A percentile compares a stretch with the other conserved stretches of the same genome.
phyloP scores from a whole-genome alignment of 306 rosid species.

The Ceratonia siliqua region DNA sequence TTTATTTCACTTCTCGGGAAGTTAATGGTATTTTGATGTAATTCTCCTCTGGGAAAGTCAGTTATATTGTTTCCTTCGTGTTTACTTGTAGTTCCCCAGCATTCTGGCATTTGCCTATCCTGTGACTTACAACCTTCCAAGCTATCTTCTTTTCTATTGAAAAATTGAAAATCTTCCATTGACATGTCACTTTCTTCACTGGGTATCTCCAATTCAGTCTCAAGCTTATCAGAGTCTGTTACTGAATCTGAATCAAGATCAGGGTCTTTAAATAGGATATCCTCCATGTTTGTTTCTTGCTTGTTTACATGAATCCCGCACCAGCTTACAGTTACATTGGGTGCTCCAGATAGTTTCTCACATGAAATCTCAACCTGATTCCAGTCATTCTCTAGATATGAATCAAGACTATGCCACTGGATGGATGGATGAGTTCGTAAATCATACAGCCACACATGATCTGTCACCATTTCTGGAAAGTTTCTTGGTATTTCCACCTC shows the following conservation, averaged over 20 bases:
- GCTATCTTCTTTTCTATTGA: not conserved
- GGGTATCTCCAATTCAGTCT: not conserved
- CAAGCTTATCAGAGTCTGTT: constrained; percentile 4
- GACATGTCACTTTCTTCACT: not conserved
- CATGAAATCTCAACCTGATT: constrained; percentile 39
- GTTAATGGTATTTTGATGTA: not conserved
- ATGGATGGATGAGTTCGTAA: constrained; percentile 12
- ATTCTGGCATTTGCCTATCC: not conserved
- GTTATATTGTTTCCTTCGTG: not conserved
- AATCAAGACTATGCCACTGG: constrained; percentile 6
- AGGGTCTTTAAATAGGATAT: constrained; percentile 32
- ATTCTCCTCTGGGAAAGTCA: not conserved
- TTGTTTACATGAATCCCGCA: constrained; percentile 31
- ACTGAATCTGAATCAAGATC: not conserved
- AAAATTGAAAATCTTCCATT: not conserved
- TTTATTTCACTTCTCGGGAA: not conserved
- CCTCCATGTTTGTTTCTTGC: constrained; percentile 16
- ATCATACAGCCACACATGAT: constrained; percentile 41
- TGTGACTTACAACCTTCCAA: not conserved
- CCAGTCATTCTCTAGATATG: constrained; percentile 29
- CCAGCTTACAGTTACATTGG: constrained; percentile 37
- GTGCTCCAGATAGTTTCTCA: constrained; percentile 12
- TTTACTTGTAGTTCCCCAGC: not conserved
- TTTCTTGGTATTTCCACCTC: constrained; percentile 21
- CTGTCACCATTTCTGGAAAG: constrained; percentile 12